Base-by-base conservation (phyloP, 768 basidiomycete genomes). In the Russula brevipes region DNA sequence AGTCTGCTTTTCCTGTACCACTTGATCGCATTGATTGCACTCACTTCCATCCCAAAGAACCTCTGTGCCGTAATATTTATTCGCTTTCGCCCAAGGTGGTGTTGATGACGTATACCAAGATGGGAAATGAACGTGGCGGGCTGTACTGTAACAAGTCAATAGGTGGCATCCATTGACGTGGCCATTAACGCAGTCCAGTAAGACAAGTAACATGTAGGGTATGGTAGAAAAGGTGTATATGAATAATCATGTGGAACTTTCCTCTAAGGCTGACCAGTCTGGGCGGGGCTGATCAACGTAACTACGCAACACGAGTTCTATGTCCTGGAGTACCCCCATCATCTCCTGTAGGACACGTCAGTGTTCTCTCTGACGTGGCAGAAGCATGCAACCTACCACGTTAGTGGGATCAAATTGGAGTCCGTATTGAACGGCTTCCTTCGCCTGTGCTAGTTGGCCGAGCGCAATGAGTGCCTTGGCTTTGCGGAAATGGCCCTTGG, bases 401-500 rank as follows among this genome's bases (percentile, higher is more conserved):
- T 85, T 87, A 44, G 80, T 79, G 0, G 87, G 85, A 68, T 98
- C 95, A 69, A 89, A 96, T 61, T 89, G 85, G 61, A 98, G 73
- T 2, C 96, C 97, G 7, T 94, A 80, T 67, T 84, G 80, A 63
- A 96, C 76, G 2, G 94, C 86, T 51, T 93, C 89, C 67, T 84
- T 82, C 9, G 94, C 94, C 47, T 96, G 94, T 47, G 85, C 76
- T 59, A 84, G 74, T 50, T 79, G 76, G 3, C 80, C 81, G 54
- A 99, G 78, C 24, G 83, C 92, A 2, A 90, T 77, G 47, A 99
- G 77, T 0, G 96, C 93, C 72, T 92, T 93, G 2, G 92, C 90
- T 72, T 90, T 94, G 62, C 97, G 82, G 80, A 97, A 97, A 74
- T 98, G 91, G 0, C 94, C 97, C 72, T 98, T 99, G 69, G 89